A percentile compares a stretch with the other conserved stretches of the same genome.
These are phyloP conservation scores for Akanthomyces lecanii DNA, from an alignment of 2,329 filamentous ascomycete species.

Conservation along the genomic window DNA sequence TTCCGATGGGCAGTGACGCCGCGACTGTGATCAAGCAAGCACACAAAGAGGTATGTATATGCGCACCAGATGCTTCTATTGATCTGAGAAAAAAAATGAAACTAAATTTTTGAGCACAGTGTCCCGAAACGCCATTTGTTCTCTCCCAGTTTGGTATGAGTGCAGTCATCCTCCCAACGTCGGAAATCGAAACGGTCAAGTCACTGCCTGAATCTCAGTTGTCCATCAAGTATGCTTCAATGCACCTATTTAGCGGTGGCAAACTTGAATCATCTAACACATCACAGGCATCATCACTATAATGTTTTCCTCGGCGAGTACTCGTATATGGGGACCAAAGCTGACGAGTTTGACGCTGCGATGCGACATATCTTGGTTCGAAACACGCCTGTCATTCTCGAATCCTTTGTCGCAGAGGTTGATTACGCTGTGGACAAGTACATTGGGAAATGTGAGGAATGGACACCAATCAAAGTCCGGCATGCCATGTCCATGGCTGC, in stretches of 20 bases:
- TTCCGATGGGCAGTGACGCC: background rate
- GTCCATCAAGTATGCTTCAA: slow-evolving; percentile 11
- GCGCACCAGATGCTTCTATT: background rate
- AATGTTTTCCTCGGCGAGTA: slow-evolving; percentile 20
- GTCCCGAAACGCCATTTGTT: slow-evolving; percentile 5
- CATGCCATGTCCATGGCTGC: slow-evolving; percentile 25
- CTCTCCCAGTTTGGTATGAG: slow-evolving; percentile 10
- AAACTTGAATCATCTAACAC: background rate
- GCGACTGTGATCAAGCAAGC: slow-evolving; percentile 1
- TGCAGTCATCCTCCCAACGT: slow-evolving; percentile 2
- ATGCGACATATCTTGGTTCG: slow-evolving; percentile 18
- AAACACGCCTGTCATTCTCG: slow-evolving; percentile 3
- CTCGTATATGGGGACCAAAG: slow-evolving; percentile 18
- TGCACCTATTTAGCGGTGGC: background rate
- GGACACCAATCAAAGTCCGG: slow-evolving; percentile 22
- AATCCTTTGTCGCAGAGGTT: slow-evolving; percentile 17
- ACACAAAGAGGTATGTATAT: slow-evolving; percentile 3
- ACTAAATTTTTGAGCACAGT: background rate
- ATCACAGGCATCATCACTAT: slow-evolving; percentile 15
- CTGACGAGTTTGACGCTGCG: background rate
- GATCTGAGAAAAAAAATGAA: background rate
- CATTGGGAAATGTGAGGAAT: slow-evolving; percentile 15
- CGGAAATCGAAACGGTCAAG: slow-evolving; percentile 10
- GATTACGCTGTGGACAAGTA: slow-evolving; percentile 13
- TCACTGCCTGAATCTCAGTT: slow-evolving; percentile 3